Base-by-base conservation (phyloP, 331 rosid species). In the Rosa hybrid region DNA sequence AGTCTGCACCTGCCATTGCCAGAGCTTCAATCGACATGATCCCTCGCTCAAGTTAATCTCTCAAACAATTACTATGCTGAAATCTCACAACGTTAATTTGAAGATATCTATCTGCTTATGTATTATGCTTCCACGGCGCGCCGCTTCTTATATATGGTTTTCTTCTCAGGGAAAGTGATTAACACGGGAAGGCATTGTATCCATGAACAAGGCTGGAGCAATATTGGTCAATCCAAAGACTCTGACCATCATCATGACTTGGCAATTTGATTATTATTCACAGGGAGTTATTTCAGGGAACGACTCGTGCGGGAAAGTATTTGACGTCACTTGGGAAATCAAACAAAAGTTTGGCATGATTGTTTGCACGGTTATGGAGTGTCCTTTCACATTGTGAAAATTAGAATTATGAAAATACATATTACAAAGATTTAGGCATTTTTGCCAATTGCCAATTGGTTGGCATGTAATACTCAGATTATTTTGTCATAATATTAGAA, bases 1-100 rank as follows among this genome's bases (percentile, higher is more conserved):
- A 71, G 68, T 79, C 77, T 59, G 68, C 75, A 12, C 82, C 82
- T 7, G 82, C 77, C 82, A 79, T 79, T 20, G 82, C 82, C 63
- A 79, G 34, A 79, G 71, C 77, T 71, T 79, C 82, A 79, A 79
- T 79, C 56, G 77, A 71, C 49, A 11, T 39, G 71, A 34, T 34
- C 21, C 45, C 44, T 45, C 45, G 70, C n/a, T 16, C 4, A 65
- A 65, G 45, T 16, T 68, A 68, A 7, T 18, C 49, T 68, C 72
- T 68, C 72, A 68, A 68, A 4, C 6, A 8, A 39, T 17, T 17
- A 39, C n/a, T 17, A 16, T 64, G 7, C 45, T 68, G 49, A 65
- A 38, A 16, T 9, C 25, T 68, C 49, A 68, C 49, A 68, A 14
- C 71, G 21, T 34, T 34, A 34, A 34, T 34, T 16, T 16, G 10